Conservation (phyloP, 148 eudicot species). For the Rhododendron williamsianum region DNA sequence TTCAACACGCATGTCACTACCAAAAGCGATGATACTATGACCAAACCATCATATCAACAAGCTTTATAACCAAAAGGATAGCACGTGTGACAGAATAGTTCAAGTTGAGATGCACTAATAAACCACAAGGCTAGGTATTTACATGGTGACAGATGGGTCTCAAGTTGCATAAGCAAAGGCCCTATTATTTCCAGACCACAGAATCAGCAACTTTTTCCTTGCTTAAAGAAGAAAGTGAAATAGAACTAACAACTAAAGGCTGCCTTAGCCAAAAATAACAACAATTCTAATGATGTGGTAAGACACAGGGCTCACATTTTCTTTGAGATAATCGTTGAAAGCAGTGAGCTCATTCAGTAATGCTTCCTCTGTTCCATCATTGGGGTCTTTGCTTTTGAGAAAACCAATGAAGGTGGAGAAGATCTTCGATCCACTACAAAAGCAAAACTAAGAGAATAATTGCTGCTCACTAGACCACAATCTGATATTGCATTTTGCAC, state of each 20-base stretch:
- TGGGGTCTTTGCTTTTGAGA: conserved; percentile 86
- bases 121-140: not conserved
- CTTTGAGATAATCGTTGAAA: conserved; percentile 68
- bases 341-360: conserved; percentile 63
- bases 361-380: conserved; percentile 81
- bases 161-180: not conserved
- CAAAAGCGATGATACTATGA: not conserved
- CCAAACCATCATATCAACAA: not conserved
- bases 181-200: not conserved
- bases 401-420: conserved; percentile 81
- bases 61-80: not conserved
- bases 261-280: not conserved
- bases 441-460: conserved; percentile 12
- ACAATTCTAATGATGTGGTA: not conserved
- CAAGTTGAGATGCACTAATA: not conserved
- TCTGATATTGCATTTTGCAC: not conserved
- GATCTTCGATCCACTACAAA: conserved; percentile 83
- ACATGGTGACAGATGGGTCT: not conserved
- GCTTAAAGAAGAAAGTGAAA: not conserved
- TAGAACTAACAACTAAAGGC: not conserved
- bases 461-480: not conserved
- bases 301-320: conserved; percentile 46
- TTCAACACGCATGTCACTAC: not conserved
- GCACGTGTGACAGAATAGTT: not conserved
- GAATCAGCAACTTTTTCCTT: not conserved